Percentiles rank a stretch among this genome's conserved stretches.
These are phyloP conservation scores for Pleurotus cornucopiae DNA, from an alignment of 768 basidiomycete genomes.

Conservation along the genomic window DNA sequence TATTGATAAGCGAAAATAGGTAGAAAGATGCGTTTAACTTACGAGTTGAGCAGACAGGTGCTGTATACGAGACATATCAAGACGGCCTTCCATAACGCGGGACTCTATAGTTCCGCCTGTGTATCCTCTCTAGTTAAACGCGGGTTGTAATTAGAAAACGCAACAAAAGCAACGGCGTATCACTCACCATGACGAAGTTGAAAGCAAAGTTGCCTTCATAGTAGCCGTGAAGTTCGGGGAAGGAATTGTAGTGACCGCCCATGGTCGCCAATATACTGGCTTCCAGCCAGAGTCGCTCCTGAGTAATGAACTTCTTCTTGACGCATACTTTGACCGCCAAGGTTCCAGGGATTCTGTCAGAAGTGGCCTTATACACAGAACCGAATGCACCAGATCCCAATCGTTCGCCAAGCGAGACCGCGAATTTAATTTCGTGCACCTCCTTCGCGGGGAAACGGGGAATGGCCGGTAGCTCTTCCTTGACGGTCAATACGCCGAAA, in stretches of 20 bases:
- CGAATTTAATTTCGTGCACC: no score
- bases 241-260: background rate
- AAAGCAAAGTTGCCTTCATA: background rate
- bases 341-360: no score
- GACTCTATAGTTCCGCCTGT: background rate
- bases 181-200: background rate
- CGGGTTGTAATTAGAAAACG: background rate
- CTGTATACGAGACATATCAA: background rate
- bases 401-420: no score
- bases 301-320: background rate
- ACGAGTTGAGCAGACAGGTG: slow-evolving; percentile 2
- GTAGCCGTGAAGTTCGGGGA: background rate
- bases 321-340: background rate
- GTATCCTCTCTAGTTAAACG: background rate
- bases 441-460: no score
- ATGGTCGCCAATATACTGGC: background rate
- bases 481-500: no score
- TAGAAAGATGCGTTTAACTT: background rate
- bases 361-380: background rate
- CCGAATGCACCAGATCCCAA: background rate
- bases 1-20: background rate
- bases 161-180: background rate
- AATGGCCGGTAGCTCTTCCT: no score
- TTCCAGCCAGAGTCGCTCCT: no score
- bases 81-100: background rate